Base-by-base conservation (phyloP, 768 basidiomycete species). In the Suillus spraguei region DNA sequence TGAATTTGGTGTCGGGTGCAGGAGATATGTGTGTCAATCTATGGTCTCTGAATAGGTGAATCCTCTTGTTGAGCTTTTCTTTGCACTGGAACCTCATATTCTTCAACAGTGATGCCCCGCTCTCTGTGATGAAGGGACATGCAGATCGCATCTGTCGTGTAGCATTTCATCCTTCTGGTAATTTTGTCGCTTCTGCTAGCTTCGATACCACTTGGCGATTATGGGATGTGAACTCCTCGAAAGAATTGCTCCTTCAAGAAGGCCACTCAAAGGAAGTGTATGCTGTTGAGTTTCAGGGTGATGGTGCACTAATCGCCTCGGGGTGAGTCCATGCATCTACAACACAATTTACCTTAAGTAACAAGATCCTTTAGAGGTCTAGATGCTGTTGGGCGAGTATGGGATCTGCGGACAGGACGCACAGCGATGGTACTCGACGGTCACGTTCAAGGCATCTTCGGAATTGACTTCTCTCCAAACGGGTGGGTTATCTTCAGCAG, bases 351-450 rank as follows among this genome's bases (percentile, higher is more conserved):
- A 17, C 22, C 20, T 44, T 32, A 6, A 17, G 22, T 60, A 65
- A 68, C 33, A 24, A 4, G 33, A 36, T 22, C 35, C 22, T 60
- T 28, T 67, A 98, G 96, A 38, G 97, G 97, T 24, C 84, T 99
- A 28, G 97, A 99, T 70, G 96, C 95, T 2, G 95, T 99, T 70
- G 97, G 95, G 1, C 89, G 97, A 38, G 91, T 99, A 5, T 99
- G 97, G 97, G 97, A 99, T 77, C 74, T 97, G 22, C 86, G 97
- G 54, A 96, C 95, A 16, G 97, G 97, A 8, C 82, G 93, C 70
- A 98, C 97, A 1, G 95, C 95, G 0, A 97, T 98, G 95, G 95
- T 99, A 4, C 86, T 99, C 41, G 97, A 99, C 66, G 97, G 97
- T 1, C 97, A 99, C 67, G 91, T 96, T 2, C 89, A 97, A 76